These are phyloP conservation scores for Citrus mangshanensis DNA, from an alignment of 345 rosid genomes.

Conservation along the genomic window DNA sequence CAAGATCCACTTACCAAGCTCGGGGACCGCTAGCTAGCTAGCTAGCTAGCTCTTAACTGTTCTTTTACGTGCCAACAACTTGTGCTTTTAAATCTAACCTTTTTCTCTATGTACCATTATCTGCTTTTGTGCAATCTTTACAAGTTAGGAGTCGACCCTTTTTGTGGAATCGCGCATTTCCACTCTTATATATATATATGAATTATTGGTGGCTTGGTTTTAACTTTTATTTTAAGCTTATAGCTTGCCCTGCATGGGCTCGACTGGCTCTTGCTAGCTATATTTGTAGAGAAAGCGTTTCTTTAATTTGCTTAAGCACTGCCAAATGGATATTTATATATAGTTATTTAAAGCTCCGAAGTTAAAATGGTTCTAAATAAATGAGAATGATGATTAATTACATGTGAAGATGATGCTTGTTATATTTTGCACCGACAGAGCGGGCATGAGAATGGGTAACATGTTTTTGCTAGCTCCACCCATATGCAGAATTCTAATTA, in stretches of 20 bases:
- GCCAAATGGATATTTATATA: background rate
- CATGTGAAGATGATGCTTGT: background rate
- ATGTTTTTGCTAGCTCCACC: background rate
- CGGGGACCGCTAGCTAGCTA: constrained; percentile 31
- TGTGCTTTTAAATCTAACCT: background rate
- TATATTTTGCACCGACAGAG: background rate
- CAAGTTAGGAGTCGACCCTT: background rate
- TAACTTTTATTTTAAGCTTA: background rate
- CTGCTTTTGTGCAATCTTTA: background rate
- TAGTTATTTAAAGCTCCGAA: too few species aligned
- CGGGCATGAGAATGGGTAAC: background rate
- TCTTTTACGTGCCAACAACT: background rate
- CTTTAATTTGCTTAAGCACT: background rate
- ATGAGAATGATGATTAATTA: background rate
- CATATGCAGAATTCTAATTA: background rate
- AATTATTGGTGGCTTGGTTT: too few species aligned
- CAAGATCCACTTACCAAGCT: background rate
- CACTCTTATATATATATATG: background rate
- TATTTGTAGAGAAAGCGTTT: background rate
- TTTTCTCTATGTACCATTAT: background rate
- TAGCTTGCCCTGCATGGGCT: background rate
- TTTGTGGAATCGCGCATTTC: background rate
- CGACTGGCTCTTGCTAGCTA: background rate
- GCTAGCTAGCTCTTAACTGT: background rate
- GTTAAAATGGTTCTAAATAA: too few species aligned